Percentiles rank a stretch among this genome's conserved stretches.
Conservation (phyloP, 306 rosid species). For the Glycine soja region DNA sequence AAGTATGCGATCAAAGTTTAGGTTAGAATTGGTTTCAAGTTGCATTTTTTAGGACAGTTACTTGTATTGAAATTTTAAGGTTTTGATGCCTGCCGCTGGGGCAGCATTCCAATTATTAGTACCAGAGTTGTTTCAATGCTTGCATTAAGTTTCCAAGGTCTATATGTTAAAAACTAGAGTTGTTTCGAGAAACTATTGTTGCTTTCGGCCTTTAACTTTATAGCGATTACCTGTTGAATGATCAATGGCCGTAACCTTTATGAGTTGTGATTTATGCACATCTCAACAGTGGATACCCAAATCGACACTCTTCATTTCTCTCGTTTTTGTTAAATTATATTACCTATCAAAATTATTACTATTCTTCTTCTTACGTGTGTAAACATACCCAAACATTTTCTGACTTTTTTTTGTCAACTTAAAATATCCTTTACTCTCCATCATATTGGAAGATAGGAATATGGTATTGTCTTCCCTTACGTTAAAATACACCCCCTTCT, state of each 20-base stretch:
- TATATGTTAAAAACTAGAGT: constrained; percentile 11
- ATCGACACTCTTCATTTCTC: no score
- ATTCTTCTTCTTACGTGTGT: no score
- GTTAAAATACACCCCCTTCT: no score
- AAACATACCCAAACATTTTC: no score
- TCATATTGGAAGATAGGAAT: no score
- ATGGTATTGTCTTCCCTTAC: no score
- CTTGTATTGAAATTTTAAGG: constrained; percentile 12
- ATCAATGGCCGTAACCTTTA: neutral
- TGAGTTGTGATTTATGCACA: no score
- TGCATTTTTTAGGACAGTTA: neutral
- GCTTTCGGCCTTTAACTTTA: neutral
- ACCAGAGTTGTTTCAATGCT: neutral
- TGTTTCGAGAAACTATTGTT: neutral
- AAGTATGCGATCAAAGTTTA: constrained; percentile 93
- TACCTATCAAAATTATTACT: no score
- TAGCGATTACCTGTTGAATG: neutral
- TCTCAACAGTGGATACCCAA: no score
- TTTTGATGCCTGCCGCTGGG: neutral
- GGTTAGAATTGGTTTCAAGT: constrained; percentile 43
- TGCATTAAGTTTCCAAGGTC: no score
- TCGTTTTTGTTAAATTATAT: neutral
- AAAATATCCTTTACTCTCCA: no score
- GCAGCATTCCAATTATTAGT: neutral
- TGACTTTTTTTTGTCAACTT: no score